Percentiles rank a stretch among this genome's conserved stretches.
Evolutionary conservation across 2,329 filamentous ascomycete genomes (phyloP).

Genomic region (Pseudophaeomoniella oleicola): DNA sequence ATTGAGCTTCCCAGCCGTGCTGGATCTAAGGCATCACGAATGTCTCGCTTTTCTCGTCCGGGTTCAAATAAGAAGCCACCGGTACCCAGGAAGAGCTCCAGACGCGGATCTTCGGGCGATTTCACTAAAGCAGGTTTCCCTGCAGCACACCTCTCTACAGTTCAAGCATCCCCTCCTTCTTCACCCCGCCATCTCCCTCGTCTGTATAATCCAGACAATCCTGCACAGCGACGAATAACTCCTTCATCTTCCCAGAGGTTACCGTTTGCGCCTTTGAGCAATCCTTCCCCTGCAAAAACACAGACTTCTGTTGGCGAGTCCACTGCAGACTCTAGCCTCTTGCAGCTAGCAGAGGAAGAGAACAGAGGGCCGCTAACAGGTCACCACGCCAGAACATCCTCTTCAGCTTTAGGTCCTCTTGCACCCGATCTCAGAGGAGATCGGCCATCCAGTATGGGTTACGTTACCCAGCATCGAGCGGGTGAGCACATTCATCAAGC

Average conservation of each 20-base stretch:
- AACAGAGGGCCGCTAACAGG: conserved; percentile 4
- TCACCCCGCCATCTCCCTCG: conserved; percentile 5
- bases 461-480: conserved; percentile 32
- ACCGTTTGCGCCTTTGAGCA: conserved; percentile 17
- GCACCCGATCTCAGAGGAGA: conserved; percentile 13
- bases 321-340: conserved; percentile 12
- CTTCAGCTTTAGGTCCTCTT: conserved; percentile 16
- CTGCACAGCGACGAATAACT: conserved; percentile 9
- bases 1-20: conserved; percentile 51
- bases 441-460: conserved; percentile 34
- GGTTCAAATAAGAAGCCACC: conserved; percentile 32
- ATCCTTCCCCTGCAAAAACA: conserved; percentile 22
- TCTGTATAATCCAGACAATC: conserved; percentile 2
- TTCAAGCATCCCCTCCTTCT: conserved; percentile 7
- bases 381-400: conserved; percentile 13
- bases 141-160: conserved; percentile 8
- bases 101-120: conserved; percentile 36
- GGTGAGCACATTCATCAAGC: conserved; percentile 31
- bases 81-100: conserved; percentile 61
- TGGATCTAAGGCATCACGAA: conserved; percentile 33
- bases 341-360: conserved; percentile 14
- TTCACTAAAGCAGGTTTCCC: conserved; percentile 7
- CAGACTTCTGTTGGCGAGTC: conserved; percentile 13
- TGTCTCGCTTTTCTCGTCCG: conserved; percentile 13
- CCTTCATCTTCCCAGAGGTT: conserved; percentile 21